Percentiles rank a stretch among this genome's conserved stretches.
phyloP scores from a whole-genome alignment of 73 alveolate species.

The Uronychia binucleata region DNA sequence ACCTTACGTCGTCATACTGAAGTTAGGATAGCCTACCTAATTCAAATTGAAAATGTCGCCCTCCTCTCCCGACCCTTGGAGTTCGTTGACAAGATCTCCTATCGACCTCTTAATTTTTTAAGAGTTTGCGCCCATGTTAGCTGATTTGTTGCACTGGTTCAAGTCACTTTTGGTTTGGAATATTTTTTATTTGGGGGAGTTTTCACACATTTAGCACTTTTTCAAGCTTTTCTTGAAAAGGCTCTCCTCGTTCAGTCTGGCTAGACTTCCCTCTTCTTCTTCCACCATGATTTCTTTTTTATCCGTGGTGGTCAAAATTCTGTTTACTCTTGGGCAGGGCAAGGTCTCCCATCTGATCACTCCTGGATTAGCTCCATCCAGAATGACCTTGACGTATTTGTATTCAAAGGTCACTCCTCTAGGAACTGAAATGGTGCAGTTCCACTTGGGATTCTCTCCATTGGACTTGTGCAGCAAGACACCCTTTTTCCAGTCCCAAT shows the following conservation, averaged over 20 bases:
- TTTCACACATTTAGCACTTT: background rate
- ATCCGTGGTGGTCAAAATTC: background rate
- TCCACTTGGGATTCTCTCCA: constrained; percentile 10
- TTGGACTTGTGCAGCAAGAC: background rate
- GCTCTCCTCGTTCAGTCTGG: background rate
- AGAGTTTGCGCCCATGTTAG: too few relatives aligned
- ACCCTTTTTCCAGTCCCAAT: constrained; percentile 17
- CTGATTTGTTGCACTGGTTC: too few relatives aligned
- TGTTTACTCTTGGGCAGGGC: background rate
- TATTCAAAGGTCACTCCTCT: constrained; percentile 26
- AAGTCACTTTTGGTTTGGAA: too few relatives aligned
- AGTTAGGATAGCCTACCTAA: too few relatives aligned
- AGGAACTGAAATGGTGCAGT: constrained; percentile 4
- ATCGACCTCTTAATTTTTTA: too few relatives aligned
- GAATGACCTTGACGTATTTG: constrained; percentile 9
- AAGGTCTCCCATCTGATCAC: too few relatives aligned
- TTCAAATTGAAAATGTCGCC: too few relatives aligned
- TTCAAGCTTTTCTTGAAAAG: background rate
- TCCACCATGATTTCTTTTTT: background rate
- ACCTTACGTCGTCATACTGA: background rate
- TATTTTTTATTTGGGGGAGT: too few relatives aligned
- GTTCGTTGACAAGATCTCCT: too few relatives aligned
- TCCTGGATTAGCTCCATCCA: background rate
- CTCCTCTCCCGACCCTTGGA: too few relatives aligned
- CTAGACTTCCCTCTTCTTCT: background rate